Base-by-base conservation (phyloP, 78 protist species). In the Polysphondylium violaceum region DNA sequence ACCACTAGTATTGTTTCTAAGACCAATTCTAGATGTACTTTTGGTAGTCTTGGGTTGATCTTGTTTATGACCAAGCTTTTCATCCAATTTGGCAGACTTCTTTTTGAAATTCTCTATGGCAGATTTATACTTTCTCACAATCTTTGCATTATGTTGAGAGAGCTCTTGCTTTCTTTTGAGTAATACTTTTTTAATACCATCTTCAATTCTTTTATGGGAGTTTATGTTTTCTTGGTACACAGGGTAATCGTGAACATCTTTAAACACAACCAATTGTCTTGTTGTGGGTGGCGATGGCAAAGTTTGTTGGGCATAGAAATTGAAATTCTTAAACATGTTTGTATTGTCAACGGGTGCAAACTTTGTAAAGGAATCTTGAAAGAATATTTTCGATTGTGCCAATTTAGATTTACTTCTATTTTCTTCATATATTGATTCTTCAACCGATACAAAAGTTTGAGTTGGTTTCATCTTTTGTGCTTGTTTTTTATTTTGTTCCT, bases 41-140 rank as follows among this genome's bases (percentile, higher is more conserved):
- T n/a, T 69, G 11, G 51, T 19, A 23, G 25, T 23, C 55, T 33
- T 60, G 17, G 40, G 38, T 59, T 41, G 40, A 17, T 75, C 16
- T 27, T 27, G 23, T 31, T 76, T 65, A 4, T 33, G 25, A 43
- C 25, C 55, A 27, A 41, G 43, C 19, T 78, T 68, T 27, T 78
- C 75, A 23, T 65, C 88, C 17, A 78, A 9, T 36, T 78, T 17
- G 21, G 31, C 41, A 6, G 33, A 31, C 25, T 78, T 78, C 76
- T 64, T 64, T 51, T 68, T 78, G 23, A 78, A 78, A 6, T 51
- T 47, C 5, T 50, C 75, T 44, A 78, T 78, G n/a, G 74, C 19
- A 6, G 29, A 38, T 27, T n/a, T 78, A 25, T 25, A 78, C 25
- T 36, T 78, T 7, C n/a, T 64, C 0, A 78, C 74, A 3, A 63